Percentiles rank a stretch among this genome's conserved stretches.
These are phyloP conservation scores for Sarocladium brachiariae DNA, from an alignment of 2,329 filamentous ascomycete species.

Conservation along the genomic window DNA sequence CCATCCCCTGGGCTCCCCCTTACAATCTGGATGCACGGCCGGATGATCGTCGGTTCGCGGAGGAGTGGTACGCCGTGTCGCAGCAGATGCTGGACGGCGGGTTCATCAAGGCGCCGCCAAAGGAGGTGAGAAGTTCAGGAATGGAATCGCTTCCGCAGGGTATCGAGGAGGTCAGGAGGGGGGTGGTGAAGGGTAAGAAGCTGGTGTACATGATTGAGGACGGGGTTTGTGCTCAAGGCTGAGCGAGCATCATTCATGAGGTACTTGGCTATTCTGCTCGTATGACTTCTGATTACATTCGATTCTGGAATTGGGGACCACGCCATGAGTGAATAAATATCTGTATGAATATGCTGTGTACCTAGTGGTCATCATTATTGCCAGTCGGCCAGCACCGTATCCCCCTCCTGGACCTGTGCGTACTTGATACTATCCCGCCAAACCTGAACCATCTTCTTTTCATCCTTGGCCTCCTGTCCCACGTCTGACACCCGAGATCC, in stretches of 20 bases:
- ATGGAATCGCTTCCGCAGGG: slow-evolving; percentile 28
- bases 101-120: slow-evolving; percentile 25
- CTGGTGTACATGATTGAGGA: slow-evolving; percentile 31
- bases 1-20: slow-evolving; percentile 10
- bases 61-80: slow-evolving; percentile 28
- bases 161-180: slow-evolving; percentile 23
- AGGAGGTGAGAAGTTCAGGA: slow-evolving; percentile 19
- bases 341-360: too few species aligned
- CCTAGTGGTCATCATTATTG: too few species aligned
- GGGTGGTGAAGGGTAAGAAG: slow-evolving; percentile 33
- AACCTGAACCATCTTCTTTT: slow-evolving; percentile 20
- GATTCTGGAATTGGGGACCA: too few species aligned
- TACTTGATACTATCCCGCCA: slow-evolving; percentile 25
- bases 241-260: too few species aligned
- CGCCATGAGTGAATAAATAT: too few species aligned
- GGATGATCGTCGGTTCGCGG: slow-evolving; percentile 27
- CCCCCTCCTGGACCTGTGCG: slow-evolving; percentile 18
- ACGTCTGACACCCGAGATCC: slow-evolving; percentile 23
- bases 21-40: slow-evolving; percentile 13
- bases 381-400: slow-evolving; percentile 22
- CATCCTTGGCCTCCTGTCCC: slow-evolving; percentile 24
- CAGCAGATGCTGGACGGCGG: slow-evolving; percentile 25
- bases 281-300: too few species aligned
- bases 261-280: too few species aligned
- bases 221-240: neutral